These are phyloP conservation scores for Cyberlindnera suaveolens DNA, from an alignment of 805 yeast species.

Conservation along the genomic window DNA sequence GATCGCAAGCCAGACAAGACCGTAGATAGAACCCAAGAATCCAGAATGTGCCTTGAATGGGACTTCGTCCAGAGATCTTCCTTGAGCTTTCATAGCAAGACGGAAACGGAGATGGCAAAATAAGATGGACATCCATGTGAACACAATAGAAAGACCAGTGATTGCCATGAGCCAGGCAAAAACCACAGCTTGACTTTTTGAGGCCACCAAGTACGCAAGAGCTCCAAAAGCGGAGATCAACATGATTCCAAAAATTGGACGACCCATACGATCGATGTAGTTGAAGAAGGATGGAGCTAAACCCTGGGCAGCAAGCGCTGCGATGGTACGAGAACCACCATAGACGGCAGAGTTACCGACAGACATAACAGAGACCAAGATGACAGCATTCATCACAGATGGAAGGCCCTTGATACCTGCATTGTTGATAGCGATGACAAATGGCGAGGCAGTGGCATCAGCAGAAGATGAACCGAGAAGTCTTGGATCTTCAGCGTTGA, in stretches of 20 bases:
- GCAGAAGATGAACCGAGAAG: conserved; percentile 26
- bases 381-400: conserved; percentile 35
- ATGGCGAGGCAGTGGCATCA: conserved; percentile 37
- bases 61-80: conserved; percentile 34
- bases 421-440: conserved; percentile 38
- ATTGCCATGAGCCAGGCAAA: conserved; percentile 45
- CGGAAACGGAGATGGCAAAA: conserved; percentile 40
- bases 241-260: conserved; percentile 41
- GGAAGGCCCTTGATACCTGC: conserved; percentile 33
- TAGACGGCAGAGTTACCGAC: conserved; percentile 53
- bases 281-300: conserved; percentile 37
- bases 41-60: conserved; percentile 39
- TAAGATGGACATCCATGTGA: conserved; percentile 46
- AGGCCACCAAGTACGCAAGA: conserved; percentile 40
- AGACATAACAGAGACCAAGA: conserved; percentile 34
- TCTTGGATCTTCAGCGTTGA: conserved; percentile 36
- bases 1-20: conserved; percentile 28
- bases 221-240: conserved; percentile 36
- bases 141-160: conserved; percentile 41
- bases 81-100: conserved; percentile 37
- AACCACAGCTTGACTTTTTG: conserved; percentile 31
- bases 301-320: conserved; percentile 39
- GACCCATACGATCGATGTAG: conserved; percentile 43
- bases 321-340: conserved; percentile 49
- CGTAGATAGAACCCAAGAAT: conserved; percentile 34